Conservation (phyloP, 2,329 filamentous ascomycete species). For the Tolypocladium capitatum region DNA sequence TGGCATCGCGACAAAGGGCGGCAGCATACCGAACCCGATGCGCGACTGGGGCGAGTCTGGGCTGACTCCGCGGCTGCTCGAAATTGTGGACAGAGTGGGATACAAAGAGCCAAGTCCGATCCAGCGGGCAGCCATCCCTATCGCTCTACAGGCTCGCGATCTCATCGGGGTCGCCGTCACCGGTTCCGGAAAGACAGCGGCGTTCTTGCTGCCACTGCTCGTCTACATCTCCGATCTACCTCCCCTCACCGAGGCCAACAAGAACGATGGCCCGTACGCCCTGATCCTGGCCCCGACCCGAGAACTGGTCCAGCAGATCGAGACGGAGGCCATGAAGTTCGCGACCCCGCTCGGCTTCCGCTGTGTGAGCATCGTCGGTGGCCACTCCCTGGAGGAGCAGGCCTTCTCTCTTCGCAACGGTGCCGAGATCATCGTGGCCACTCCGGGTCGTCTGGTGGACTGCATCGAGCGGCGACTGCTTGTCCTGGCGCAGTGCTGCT, state of each 20-base stretch:
- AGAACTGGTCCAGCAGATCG: conserved; percentile 95
- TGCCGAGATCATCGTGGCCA: conserved; percentile 97
- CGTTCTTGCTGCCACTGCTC: conserved; percentile 81
- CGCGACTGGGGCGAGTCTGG: conserved; percentile 80
- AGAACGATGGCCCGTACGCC: conserved; percentile 93
- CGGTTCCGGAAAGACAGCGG: conserved; percentile 95
- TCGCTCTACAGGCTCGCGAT: conserved; percentile 82
- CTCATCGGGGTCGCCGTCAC: conserved; percentile 97
- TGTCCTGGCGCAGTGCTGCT: conserved; percentile 91
- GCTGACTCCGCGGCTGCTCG: conserved; percentile 62
- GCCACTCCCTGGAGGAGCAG: conserved; percentile 89
- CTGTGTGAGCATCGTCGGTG: conserved; percentile 95
- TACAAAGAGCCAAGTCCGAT: conserved; percentile 88
- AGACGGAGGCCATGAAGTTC: conserved; percentile 86
- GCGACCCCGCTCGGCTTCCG: conserved; percentile 82
- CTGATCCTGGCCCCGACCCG: conserved; percentile 92
- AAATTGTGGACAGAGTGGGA: conserved; percentile 72
- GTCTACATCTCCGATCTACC: conserved; percentile 91
- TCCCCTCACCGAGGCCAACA: conserved; percentile 69
- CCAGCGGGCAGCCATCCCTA: conserved; percentile 88
- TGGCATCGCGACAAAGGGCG: conserved; percentile 89
- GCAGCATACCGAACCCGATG: conserved; percentile 89
- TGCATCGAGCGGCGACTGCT: conserved; percentile 88
- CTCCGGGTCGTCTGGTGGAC: conserved; percentile 89
- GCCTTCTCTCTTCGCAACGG: conserved; percentile 80